phyloP scores from a whole-genome alignment of 1,284 basidiomycete species.

The Inonotus hispidus region DNA sequence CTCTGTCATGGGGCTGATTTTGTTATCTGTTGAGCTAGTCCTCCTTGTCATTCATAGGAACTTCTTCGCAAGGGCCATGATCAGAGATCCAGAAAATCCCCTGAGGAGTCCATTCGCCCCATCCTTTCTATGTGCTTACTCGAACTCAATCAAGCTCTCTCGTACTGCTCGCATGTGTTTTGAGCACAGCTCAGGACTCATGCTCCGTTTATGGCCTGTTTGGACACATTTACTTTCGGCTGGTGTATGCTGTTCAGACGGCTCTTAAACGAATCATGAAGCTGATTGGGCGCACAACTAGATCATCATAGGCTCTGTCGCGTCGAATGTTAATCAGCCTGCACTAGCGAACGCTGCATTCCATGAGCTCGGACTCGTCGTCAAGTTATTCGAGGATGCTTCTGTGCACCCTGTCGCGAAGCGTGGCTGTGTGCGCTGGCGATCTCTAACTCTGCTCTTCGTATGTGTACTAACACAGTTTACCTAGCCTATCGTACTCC shows the following conservation, averaged over 20 bases:
- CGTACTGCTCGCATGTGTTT: neutral
- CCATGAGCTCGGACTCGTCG: conserved; percentile 26
- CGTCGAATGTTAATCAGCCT: conserved; percentile 20
- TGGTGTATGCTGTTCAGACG: conserved; percentile 24
- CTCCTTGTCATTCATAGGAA: conserved; percentile 15
- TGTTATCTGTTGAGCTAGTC: conserved; percentile 10
- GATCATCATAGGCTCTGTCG: conserved; percentile 21
- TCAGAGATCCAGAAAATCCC: conserved; percentile 12
- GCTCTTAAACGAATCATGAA: neutral
- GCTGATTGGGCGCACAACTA: conserved; percentile 4
- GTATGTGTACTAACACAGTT: neutral
- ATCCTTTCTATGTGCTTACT: conserved; percentile 16
- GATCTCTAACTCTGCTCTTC: neutral
- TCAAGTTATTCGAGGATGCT: conserved; percentile 26
- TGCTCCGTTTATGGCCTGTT: conserved; percentile 32
- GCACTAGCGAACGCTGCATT: conserved; percentile 27
- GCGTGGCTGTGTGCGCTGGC: conserved; percentile 7
- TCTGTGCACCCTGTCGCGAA: conserved; percentile 11
- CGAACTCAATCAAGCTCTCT: conserved; percentile 2
- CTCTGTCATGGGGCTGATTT: neutral
- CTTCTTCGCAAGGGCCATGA: conserved; percentile 17
- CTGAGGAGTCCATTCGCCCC: conserved; percentile 13
- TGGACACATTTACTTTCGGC: conserved; percentile 37
- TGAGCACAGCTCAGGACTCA: neutral
- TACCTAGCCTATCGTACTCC: conserved; percentile 9